phyloP scores from a whole-genome alignment of 23 red algal genomes.

The Pyropia haitanensis region DNA sequence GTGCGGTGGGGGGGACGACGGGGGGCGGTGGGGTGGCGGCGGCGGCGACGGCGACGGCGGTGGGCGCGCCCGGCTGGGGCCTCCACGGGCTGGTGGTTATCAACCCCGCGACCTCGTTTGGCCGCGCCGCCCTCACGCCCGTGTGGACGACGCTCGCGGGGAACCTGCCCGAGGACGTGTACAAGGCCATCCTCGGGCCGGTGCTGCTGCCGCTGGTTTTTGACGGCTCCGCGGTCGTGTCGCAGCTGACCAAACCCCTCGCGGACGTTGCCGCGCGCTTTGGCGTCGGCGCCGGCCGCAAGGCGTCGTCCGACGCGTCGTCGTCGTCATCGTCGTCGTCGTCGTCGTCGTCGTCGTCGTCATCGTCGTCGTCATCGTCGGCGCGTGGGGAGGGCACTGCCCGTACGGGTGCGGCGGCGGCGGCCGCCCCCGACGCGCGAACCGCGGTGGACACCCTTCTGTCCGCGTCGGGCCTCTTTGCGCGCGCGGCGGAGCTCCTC shows the following conservation, averaged over 20 bases:
- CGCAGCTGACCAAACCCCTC: neutral
- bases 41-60: too few species aligned
- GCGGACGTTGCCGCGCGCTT: too few species aligned
- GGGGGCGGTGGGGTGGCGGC: too few species aligned
- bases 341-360: conserved; percentile 27
- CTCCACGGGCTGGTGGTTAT: conserved; percentile 35
- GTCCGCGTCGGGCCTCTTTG: neutral
- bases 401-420: conserved; percentile 1
- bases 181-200: conserved; percentile 31
- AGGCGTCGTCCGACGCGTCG: conserved; percentile 4
- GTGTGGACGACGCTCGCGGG: neutral
- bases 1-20: too few species aligned
- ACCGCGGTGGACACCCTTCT: too few species aligned
- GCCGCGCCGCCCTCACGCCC: conserved; percentile 2
- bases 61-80: too few species aligned
- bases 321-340: conserved; percentile 22
- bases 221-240: neutral
- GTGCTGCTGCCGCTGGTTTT: neutral
- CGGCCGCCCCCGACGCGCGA: too few species aligned
- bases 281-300: neutral
- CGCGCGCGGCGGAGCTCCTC: conserved; percentile 13
- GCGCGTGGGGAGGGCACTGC: conserved; percentile 3
- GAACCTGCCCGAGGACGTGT: conserved; percentile 15
- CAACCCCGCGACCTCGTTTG: conserved; percentile 62
- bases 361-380: neutral